Conservation (phyloP, 805 yeast species). For the Candida ulmi region DNA sequence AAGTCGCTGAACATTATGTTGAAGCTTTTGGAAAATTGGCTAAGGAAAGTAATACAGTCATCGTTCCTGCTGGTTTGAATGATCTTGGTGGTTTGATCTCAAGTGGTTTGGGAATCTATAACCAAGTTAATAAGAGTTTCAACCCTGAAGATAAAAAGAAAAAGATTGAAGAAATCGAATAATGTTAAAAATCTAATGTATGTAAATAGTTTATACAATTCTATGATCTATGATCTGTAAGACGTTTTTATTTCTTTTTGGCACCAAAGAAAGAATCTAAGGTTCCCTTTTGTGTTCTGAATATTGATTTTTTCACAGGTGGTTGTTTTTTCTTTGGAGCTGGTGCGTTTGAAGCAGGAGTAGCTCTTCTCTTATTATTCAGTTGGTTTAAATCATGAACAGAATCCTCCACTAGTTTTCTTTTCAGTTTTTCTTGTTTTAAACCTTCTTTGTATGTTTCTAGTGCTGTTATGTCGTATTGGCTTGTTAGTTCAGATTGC, state of each 20-base stretch:
- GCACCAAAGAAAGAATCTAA: slow-evolving; percentile 53
- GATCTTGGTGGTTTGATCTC: slow-evolving; percentile 73
- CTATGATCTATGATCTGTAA: too few relatives aligned
- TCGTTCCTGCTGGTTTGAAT: slow-evolving; percentile 70
- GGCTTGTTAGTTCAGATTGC: slow-evolving; percentile 20
- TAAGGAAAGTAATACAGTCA: slow-evolving; percentile 72
- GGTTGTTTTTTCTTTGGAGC: slow-evolving; percentile 25
- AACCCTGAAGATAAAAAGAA: neutral
- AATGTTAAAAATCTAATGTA: slow-evolving; percentile 1
- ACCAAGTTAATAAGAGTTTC: slow-evolving; percentile 36
- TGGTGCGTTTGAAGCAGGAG: slow-evolving; percentile 5
- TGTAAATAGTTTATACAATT: too few relatives aligned
- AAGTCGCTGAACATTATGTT: slow-evolving; percentile 79
- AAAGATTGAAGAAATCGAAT: slow-evolving; percentile 6
- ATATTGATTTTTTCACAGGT: slow-evolving; percentile 13
- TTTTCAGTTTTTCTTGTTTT: slow-evolving; percentile 17
- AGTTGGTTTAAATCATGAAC: slow-evolving; percentile 21
- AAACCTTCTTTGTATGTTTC: slow-evolving; percentile 21
- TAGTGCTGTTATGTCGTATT: slow-evolving; percentile 27
- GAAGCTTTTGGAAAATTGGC: slow-evolving; percentile 79
- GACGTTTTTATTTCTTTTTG: slow-evolving; percentile 36
- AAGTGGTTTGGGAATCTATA: slow-evolving; percentile 68
- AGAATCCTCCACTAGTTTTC: slow-evolving; percentile 27
- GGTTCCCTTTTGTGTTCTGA: slow-evolving; percentile 60
- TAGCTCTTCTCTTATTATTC: slow-evolving; percentile 13